Conservation (phyloP, 768 basidiomycete genomes). For the Xerocomus spinulosus region DNA sequence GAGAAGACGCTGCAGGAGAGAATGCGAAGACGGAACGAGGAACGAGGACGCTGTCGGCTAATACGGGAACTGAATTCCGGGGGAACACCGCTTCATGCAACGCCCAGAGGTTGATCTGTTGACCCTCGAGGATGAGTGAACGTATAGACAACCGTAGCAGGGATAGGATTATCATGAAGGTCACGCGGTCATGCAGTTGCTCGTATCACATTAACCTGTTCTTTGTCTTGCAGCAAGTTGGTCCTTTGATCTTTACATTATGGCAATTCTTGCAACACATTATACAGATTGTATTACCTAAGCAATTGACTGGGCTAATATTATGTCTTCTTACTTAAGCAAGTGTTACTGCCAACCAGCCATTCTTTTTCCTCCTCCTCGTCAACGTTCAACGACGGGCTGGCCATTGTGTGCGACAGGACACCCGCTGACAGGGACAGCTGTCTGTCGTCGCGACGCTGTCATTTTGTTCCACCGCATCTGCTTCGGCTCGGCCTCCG, state of each 20-base stretch:
- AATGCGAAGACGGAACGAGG: slow-evolving; percentile 50
- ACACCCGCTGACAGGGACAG: not conserved
- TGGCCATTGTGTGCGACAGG: slow-evolving; percentile 3
- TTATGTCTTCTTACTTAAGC: slow-evolving; percentile 28
- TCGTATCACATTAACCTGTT: no score
- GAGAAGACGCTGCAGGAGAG: slow-evolving; percentile 32
- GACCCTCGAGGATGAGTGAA: no score
- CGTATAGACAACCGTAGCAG: no score
- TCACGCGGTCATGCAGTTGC: no score
- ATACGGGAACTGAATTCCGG: no score
- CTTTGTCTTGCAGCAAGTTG: no score
- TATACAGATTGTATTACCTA: no score
- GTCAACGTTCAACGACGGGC: slow-evolving; percentile 11
- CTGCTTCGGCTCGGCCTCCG: slow-evolving; percentile 10
- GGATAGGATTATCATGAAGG: no score
- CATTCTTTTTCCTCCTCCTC: slow-evolving; percentile 1
- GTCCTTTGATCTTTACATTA: no score
- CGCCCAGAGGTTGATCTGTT: no score
- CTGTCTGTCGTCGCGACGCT: not conserved
- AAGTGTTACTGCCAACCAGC: slow-evolving; percentile 10
- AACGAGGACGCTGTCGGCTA: slow-evolving; percentile 46
- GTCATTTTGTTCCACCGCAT: not conserved
- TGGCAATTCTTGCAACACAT: no score
- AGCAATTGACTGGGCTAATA: not conserved
- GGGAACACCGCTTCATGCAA: no score